These are phyloP conservation scores for Carpinus viminea DNA, from an alignment of 306 rosid species.

Conservation along the genomic window DNA sequence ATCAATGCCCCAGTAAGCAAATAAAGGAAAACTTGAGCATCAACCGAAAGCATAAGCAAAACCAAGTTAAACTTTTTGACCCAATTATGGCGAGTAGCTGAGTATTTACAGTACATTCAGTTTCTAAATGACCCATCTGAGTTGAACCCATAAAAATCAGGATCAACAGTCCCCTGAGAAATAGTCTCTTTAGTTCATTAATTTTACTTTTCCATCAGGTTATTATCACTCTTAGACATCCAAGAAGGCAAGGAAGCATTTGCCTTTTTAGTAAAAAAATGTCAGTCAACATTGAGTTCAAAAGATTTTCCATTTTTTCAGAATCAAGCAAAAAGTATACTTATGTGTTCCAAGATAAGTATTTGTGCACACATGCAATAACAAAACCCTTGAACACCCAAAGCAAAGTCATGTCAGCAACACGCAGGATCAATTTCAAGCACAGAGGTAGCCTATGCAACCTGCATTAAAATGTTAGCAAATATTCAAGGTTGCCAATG, in stretches of 20 bases:
- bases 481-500: neutral
- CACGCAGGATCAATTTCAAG: neutral
- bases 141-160: neutral
- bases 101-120: neutral
- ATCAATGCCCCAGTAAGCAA: neutral
- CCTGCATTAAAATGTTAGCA: neutral
- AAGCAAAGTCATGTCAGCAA: neutral
- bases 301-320: neutral
- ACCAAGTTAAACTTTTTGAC: neutral
- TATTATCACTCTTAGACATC: neutral
- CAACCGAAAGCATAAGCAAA: neutral
- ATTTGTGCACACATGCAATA: neutral
- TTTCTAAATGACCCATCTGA: neutral
- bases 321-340: neutral
- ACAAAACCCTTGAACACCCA: neutral
- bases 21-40: neutral
- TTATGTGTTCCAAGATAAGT: neutral
- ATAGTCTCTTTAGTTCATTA: neutral
- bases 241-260: neutral
- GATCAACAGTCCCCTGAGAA: conserved; percentile 1
- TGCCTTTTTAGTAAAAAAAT: neutral
- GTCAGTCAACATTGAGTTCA: neutral
- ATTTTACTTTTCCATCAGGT: neutral
- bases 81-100: neutral
- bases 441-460: neutral